Conservation (phyloP, 2,329 filamentous ascomycete species). For the Didymella lethalis region DNA sequence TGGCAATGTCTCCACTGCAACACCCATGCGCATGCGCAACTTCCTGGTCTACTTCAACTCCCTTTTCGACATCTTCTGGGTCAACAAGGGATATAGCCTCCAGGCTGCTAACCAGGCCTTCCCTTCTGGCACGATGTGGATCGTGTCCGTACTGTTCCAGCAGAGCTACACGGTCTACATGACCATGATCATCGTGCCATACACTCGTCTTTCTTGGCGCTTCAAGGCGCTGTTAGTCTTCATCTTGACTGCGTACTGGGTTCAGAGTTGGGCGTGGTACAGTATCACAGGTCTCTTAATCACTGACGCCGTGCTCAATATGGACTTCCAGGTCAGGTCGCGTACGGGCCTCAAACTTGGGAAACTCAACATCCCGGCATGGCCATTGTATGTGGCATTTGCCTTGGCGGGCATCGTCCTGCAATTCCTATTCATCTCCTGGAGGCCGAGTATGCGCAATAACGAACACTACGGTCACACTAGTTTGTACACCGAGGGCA, state of each 20-base stretch:
- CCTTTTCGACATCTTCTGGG: slow-evolving; percentile 58
- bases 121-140: slow-evolving; percentile 58
- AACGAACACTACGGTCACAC: slow-evolving; percentile 54
- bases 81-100: slow-evolving; percentile 48
- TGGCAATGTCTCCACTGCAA: slow-evolving; percentile 50
- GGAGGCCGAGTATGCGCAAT: slow-evolving; percentile 46
- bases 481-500: slow-evolving; percentile 50
- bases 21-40: slow-evolving; percentile 47
- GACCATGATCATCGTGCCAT: slow-evolving; percentile 58
- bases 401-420: slow-evolving; percentile 50
- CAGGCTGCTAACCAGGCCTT: slow-evolving; percentile 55
- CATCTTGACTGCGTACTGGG: slow-evolving; percentile 57
- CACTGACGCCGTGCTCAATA: slow-evolving; percentile 54
- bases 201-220: slow-evolving; percentile 54
- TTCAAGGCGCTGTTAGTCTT: slow-evolving; percentile 52
- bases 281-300: slow-evolving; percentile 59
- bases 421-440: slow-evolving; percentile 56
- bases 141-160: slow-evolving; percentile 55
- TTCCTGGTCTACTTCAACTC: slow-evolving; percentile 57
- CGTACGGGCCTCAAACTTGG: slow-evolving; percentile 27
- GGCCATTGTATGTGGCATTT: slow-evolving; percentile 45
- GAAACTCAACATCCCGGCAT: slow-evolving; percentile 30
- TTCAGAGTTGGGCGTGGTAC: slow-evolving; percentile 59
- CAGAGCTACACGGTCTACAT: slow-evolving; percentile 60
- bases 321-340: slow-evolving; percentile 48